Base-by-base conservation (phyloP, 306 rosid genomes). In the Prunus davidiana region DNA sequence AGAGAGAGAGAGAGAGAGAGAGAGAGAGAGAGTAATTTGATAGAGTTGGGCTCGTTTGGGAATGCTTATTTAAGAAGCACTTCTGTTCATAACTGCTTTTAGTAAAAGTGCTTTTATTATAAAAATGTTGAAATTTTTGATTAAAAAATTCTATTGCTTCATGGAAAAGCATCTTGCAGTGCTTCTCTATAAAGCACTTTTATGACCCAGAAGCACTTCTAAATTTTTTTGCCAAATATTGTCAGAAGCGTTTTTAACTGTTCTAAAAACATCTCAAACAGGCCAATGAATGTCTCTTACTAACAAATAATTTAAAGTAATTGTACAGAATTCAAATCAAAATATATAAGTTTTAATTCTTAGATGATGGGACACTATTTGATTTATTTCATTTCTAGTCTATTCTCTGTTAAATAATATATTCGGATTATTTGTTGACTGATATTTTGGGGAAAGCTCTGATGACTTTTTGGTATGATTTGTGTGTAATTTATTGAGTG, bases 241-340 rank as follows among this genome's bases (percentile, higher is more conserved):
- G 38, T 6, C 8, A 5, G 1, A 38, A 38, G 0, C 2, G 0
- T 1, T 7, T 7, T 38, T 7, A 0, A 0, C 2, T 38, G 8
- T 7, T 7, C 0, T 0, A 38, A 1, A 38, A 38, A 0, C 2
- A 7, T 38, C 2, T 1, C 9, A 34, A 34, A 6, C 43, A 6
- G 2, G 43, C 9, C 2, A 18, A 52, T 18, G 10, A 52, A 52
- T 52, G 16, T 52, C 57, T 18, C 22, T 16, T 52, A 6, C 22
- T 0, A 52, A 52, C 2, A 62, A 62, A 62, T 62, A 2, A 62
- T 27, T 62, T 13, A 7, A 28, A 62, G 43, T 28, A 1, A 15
- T 62, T 27, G 22, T 15, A 30, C 15, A 28, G 22, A 62, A 24
- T 11, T 30, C 13, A 32, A 63, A 7, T 28, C 45, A 30, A 14